Percentiles rank a stretch among this genome's conserved stretches.
Conservation (phyloP, 805 yeast genomes). For the Candida tallmaniae region DNA sequence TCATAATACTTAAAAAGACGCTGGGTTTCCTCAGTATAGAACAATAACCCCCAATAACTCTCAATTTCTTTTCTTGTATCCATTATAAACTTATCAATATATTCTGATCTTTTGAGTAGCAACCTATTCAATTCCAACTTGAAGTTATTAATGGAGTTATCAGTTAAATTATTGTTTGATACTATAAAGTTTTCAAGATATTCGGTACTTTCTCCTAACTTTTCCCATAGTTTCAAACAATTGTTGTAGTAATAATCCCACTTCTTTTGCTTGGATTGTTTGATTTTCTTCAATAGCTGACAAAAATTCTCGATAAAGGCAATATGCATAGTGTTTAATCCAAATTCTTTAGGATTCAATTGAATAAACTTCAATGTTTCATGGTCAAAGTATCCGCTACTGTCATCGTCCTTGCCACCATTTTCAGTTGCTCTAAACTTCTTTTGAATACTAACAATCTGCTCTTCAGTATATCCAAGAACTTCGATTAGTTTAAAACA, state of each 20-base stretch:
- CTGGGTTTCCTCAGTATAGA: constrained; percentile 51
- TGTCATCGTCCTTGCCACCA: constrained; percentile 5
- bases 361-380: constrained; percentile 35
- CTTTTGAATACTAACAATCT: constrained; percentile 29
- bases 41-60: constrained; percentile 58
- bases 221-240: constrained; percentile 53
- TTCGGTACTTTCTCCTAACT: constrained; percentile 45
- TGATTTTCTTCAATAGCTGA: constrained; percentile 28
- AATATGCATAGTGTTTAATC: constrained; percentile 32
- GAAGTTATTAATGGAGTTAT: constrained; percentile 44
- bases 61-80: constrained; percentile 58
- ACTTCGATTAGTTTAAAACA: constrained; percentile 23
- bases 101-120: constrained; percentile 53
- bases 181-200: constrained; percentile 41
- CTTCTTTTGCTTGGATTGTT: constrained; percentile 32
- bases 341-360: constrained; percentile 35
- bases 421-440: constrained; percentile 14
- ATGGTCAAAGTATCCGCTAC: constrained; percentile 31
- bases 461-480: constrained; percentile 30
- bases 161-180: constrained; percentile 45
- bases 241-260: constrained; percentile 29
- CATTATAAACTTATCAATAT: constrained; percentile 62
- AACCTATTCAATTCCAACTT: constrained; percentile 55
- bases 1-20: constrained; percentile 39
- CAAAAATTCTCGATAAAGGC: constrained; percentile 26